Conservation (phyloP, 2,329 filamentous ascomycete genomes). For the Aspergillus sp. region DNA sequence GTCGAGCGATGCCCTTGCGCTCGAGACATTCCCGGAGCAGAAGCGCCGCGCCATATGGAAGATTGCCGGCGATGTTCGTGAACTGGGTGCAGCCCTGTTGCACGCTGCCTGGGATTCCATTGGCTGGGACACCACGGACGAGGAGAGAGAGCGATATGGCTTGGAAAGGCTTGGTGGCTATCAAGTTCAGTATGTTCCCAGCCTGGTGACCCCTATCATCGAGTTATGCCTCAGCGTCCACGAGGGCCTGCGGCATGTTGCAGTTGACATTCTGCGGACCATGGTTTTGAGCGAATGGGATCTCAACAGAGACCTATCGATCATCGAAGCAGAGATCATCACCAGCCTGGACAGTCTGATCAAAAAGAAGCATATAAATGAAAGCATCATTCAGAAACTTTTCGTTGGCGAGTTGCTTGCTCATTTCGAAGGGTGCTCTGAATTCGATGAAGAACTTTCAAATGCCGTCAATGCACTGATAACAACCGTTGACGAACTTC, state of each 20-base stretch:
- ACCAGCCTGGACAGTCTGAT: conserved; percentile 85
- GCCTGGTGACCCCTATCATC: conserved; percentile 81
- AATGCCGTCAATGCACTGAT: conserved; percentile 69
- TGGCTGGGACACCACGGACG: conserved; percentile 81
- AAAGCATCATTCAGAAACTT: conserved; percentile 82
- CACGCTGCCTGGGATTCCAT: conserved; percentile 87
- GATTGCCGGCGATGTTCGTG: conserved; percentile 90
- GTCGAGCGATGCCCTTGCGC: conserved; percentile 73
- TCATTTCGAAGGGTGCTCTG: conserved; percentile 63
- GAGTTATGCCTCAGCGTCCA: conserved; percentile 93
- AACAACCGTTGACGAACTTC: conserved; percentile 74
- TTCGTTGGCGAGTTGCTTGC: conserved; percentile 80
- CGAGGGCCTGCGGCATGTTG: conserved; percentile 77
- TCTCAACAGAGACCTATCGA: conserved; percentile 78
- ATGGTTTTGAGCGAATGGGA: conserved; percentile 99
- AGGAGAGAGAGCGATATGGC: conserved; percentile 69
- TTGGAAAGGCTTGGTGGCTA: conserved; percentile 85
- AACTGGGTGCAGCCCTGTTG: conserved; percentile 79
- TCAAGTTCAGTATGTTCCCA: conserved; percentile 95
- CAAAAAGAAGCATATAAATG: conserved; percentile 77
- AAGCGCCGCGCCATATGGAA: conserved; percentile 97
- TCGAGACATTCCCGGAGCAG: conserved; percentile 95
- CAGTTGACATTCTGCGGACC: conserved; percentile 85
- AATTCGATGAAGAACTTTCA: conserved; percentile 64
- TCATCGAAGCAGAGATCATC: conserved; percentile 93